Evolutionary conservation across 305 asterid genomes (phyloP).

Genomic region (Plantago coronopus): DNA sequence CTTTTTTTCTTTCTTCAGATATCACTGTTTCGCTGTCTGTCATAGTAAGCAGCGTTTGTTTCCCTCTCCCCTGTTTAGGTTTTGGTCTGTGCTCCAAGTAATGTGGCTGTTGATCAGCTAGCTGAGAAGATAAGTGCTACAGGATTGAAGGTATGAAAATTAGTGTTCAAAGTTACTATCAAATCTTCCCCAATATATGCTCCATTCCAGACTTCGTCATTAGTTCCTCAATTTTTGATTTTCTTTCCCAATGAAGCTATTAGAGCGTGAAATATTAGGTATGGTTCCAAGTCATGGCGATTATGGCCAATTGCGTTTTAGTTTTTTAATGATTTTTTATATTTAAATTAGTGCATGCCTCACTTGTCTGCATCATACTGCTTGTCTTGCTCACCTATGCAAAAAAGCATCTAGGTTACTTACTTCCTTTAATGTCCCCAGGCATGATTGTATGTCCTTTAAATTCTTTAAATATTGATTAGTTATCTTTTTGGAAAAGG

Average conservation of each 20-base stretch:
- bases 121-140: conserved; percentile 99
- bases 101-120: conserved; percentile 98
- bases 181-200: background rate
- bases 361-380: no score
- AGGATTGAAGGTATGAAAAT: conserved; percentile 74
- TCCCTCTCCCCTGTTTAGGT: conserved; percentile 45
- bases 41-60: conserved; percentile 12
- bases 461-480: background rate
- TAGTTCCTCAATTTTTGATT: background rate
- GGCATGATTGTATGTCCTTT: background rate
- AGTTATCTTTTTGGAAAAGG: conserved; percentile 38
- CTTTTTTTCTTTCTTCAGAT: conserved; percentile 1
- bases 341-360: no score
- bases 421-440: no score
- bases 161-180: conserved; percentile 20
- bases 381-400: background rate
- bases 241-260: no score
- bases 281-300: no score
- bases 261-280: no score
- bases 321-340: no score
- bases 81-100: conserved; percentile 99
- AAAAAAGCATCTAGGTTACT: no score
- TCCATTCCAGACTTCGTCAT: no score
- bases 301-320: no score
- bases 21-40: conserved; percentile 1